phyloP scores from a whole-genome alignment of 2,329 filamentous ascomycete genomes.

The Pezicula carpinea region DNA sequence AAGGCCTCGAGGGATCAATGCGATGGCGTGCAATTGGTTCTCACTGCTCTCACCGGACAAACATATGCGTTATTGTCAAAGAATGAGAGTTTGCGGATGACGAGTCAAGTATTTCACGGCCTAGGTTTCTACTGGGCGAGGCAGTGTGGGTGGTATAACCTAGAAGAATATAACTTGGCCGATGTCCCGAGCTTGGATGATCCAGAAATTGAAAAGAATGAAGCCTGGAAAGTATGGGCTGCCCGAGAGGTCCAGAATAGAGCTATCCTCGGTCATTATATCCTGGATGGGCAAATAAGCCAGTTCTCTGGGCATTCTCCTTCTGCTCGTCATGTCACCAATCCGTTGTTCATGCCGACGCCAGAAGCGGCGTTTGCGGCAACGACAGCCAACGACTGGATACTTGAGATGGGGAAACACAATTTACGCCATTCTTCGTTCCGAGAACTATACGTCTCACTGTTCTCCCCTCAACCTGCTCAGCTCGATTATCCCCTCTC shows the following conservation, averaged over 20 bases:
- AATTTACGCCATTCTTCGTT: slow-evolving; percentile 31
- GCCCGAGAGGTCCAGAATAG: slow-evolving; percentile 38
- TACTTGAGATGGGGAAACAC: slow-evolving; percentile 30
- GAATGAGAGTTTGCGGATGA: slow-evolving; percentile 35
- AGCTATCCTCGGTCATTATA: slow-evolving; percentile 37
- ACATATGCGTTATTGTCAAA: slow-evolving; percentile 38
- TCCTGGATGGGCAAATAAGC: slow-evolving; percentile 37
- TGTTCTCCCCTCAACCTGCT: slow-evolving; percentile 29
- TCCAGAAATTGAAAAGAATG: slow-evolving; percentile 30
- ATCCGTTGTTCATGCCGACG: slow-evolving; percentile 33
- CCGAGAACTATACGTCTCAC: slow-evolving; percentile 33
- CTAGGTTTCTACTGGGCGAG: slow-evolving; percentile 39
- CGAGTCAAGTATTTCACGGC: slow-evolving; percentile 37
- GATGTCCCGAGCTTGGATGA: slow-evolving; percentile 31
- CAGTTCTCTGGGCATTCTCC: slow-evolving; percentile 37
- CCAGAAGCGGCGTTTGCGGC: slow-evolving; percentile 36
- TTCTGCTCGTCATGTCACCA: slow-evolving; percentile 36
- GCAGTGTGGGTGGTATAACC: slow-evolving; percentile 39
- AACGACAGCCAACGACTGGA: slow-evolving; percentile 34
- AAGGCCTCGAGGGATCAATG: slow-evolving; percentile 36
- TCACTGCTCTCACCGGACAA: slow-evolving; percentile 37
- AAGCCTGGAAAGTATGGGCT: slow-evolving; percentile 36
- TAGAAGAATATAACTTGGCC: slow-evolving; percentile 27
- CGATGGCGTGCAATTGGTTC: slow-evolving; percentile 36
- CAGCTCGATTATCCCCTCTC: slow-evolving; percentile 27